A percentile compares a stretch with the other conserved stretches of the same genome.
These are phyloP conservation scores for Adansonia rubrostipa DNA, from an alignment of 441 rosid species.

Conservation along the genomic window DNA sequence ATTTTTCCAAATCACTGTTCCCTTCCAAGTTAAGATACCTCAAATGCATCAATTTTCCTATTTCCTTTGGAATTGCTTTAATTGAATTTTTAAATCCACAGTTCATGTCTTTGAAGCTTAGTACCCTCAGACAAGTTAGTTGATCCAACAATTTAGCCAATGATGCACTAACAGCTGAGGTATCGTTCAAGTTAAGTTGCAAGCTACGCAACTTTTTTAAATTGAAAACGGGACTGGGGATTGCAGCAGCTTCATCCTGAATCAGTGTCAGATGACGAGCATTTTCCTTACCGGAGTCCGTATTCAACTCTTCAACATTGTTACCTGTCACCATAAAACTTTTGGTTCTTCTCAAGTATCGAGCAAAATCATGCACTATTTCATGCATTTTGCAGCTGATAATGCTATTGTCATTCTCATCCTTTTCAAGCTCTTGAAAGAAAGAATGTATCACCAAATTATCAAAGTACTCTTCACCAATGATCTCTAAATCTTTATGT, in stretches of 20 bases:
- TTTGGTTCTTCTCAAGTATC: not conserved
- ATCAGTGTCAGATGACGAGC: not conserved
- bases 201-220: slow-evolving; percentile 12
- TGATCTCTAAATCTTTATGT: slow-evolving; percentile 1
- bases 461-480: slow-evolving; percentile 12
- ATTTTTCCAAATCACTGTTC: not conserved
- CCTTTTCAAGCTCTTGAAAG: slow-evolving; percentile 16
- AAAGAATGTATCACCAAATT: slow-evolving; percentile 3
- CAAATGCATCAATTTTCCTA: slow-evolving; percentile 26
- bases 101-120: slow-evolving; percentile 4
- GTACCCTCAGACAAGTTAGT: slow-evolving; percentile 10
- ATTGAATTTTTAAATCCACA: not conserved
- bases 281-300: not conserved
- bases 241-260: not conserved
- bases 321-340: not conserved
- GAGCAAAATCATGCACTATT: slow-evolving; percentile 21
- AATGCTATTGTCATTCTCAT: not conserved
- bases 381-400: slow-evolving; percentile 19
- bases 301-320: not conserved
- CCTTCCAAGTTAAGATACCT: slow-evolving; percentile 24
- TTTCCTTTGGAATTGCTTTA: not conserved
- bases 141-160: not conserved
- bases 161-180: not conserved
- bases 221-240: not conserved
- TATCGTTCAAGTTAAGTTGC: not conserved